phyloP scores from a whole-genome alignment of 176 grass and related monocot genomes.

The Aegilops bicornis region DNA sequence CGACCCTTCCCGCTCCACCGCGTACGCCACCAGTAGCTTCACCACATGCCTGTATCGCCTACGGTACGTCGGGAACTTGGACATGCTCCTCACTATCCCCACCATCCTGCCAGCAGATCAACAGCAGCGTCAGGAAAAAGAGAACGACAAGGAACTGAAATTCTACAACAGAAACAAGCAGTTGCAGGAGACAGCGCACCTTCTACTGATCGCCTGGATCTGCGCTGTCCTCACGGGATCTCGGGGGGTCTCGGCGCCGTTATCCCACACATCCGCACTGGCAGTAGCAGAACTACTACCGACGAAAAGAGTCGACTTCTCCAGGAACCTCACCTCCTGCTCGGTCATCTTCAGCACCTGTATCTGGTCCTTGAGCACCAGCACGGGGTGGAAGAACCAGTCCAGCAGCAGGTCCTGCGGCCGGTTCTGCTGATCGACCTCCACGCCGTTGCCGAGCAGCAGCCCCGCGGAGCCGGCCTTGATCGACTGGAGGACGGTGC shows the following conservation, averaged over 20 bases:
- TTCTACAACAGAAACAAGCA: background rate
- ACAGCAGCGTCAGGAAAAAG: background rate
- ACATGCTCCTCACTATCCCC: constrained; percentile 63
- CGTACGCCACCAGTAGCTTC: constrained; percentile 60
- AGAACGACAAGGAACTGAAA: background rate
- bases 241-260: constrained; percentile 35
- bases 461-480: constrained; percentile 58
- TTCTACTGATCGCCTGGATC: constrained; percentile 90
- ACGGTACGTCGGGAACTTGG: constrained; percentile 86
- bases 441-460: constrained; percentile 50
- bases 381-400: constrained; percentile 90
- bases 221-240: constrained; percentile 68
- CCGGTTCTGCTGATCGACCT: constrained; percentile 62
- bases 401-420: constrained; percentile 75
- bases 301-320: constrained; percentile 55
- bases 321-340: constrained; percentile 64
- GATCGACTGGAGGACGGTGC: constrained; percentile 56
- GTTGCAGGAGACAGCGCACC: constrained; percentile 32
- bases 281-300: constrained; percentile 42
- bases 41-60: constrained; percentile 71
- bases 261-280: constrained; percentile 34
- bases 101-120: constrained; percentile 54
- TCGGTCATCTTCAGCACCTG: constrained; percentile 63
- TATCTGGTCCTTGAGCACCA: constrained; percentile 84
- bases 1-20: constrained; percentile 50